phyloP scores from a whole-genome alignment of 2,329 filamentous ascomycete genomes.

The Diaporthe helianthi region DNA sequence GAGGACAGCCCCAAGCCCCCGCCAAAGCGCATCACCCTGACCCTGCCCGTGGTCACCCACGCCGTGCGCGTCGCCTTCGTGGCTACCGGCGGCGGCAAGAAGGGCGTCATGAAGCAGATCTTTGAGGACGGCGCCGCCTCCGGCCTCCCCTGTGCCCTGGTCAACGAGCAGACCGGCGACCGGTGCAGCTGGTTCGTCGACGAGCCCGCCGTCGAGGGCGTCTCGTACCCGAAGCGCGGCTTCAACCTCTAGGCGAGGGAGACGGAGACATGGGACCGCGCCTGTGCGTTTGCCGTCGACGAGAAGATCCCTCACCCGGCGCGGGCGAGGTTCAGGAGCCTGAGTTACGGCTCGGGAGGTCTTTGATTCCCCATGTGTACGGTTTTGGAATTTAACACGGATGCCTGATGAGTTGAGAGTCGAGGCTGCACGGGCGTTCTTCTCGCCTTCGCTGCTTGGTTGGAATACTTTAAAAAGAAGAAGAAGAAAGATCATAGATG shows the following conservation, averaged over 20 bases:
- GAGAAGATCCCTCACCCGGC: slow-evolving; percentile 17
- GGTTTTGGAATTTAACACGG: not conserved
- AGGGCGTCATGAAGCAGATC: slow-evolving; percentile 89
- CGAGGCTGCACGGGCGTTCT: not conserved
- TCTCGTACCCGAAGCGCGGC: slow-evolving; percentile 79
- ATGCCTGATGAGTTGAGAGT: not conserved
- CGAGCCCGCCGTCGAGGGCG: slow-evolving; percentile 81
- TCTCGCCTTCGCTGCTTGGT: slow-evolving; percentile 8
- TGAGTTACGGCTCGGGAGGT: slow-evolving; percentile 19
- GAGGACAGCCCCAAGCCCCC: slow-evolving; percentile 96
- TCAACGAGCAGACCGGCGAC: slow-evolving; percentile 85
- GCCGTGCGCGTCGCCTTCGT: slow-evolving; percentile 89
- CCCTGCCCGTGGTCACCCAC: slow-evolving; percentile 87
- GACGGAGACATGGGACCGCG: slow-evolving; percentile 31
- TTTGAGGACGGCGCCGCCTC: slow-evolving; percentile 76
- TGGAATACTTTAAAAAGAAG: not conserved
- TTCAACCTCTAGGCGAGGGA: slow-evolving; percentile 63
- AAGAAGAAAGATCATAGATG: slow-evolving; percentile 22
- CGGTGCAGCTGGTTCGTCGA: slow-evolving; percentile 97
- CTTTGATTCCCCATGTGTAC: not conserved
- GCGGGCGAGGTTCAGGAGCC: slow-evolving; percentile 18
- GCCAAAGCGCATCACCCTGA: slow-evolving; percentile 87
- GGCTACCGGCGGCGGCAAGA: slow-evolving; percentile 87
- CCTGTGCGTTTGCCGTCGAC: slow-evolving; percentile 10
- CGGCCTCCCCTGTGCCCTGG: slow-evolving; percentile 82